Evolutionary conservation across 164 flowering plant genomes (phyloP).

Genomic region (Tetracentron sinense): DNA sequence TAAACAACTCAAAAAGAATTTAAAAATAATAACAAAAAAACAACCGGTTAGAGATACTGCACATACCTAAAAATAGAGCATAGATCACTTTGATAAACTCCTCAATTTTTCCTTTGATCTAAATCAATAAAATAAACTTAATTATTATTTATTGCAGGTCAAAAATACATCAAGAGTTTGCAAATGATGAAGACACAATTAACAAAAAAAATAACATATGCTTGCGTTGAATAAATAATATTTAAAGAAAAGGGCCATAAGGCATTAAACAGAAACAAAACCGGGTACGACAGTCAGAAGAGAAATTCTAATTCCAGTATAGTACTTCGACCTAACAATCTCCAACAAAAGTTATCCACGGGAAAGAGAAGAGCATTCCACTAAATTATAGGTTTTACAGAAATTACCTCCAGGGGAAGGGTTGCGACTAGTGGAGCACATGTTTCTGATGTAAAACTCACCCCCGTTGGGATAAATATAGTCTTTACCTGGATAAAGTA

Average conservation of each 20-base stretch:
- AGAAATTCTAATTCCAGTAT: too few species aligned
- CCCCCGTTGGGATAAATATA: constrained; percentile 65
- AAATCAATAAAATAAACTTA: constrained; percentile 15
- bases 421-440: constrained; percentile 86
- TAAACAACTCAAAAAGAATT: too few species aligned
- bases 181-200: too few species aligned
- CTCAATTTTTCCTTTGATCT: constrained; percentile 62
- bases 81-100: constrained; percentile 60
- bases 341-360: too few species aligned
- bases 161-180: too few species aligned
- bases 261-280: too few species aligned
- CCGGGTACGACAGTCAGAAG: too few species aligned
- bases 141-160: too few species aligned
- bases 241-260: too few species aligned
- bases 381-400: neutral
- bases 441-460: constrained; percentile 51
- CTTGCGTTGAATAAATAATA: neutral
- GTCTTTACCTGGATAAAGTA: constrained; percentile 66
- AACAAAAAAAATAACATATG: too few species aligned
- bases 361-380: neutral
- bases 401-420: constrained; percentile 82
- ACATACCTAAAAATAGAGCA: constrained; percentile 62
- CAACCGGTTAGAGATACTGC: neutral
- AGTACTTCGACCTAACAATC: too few species aligned
- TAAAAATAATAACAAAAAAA: too few species aligned